Evolutionary conservation across 73 alveolate genomes (phyloP).

Genomic region (Symbiodinium pilosum): DNA sequence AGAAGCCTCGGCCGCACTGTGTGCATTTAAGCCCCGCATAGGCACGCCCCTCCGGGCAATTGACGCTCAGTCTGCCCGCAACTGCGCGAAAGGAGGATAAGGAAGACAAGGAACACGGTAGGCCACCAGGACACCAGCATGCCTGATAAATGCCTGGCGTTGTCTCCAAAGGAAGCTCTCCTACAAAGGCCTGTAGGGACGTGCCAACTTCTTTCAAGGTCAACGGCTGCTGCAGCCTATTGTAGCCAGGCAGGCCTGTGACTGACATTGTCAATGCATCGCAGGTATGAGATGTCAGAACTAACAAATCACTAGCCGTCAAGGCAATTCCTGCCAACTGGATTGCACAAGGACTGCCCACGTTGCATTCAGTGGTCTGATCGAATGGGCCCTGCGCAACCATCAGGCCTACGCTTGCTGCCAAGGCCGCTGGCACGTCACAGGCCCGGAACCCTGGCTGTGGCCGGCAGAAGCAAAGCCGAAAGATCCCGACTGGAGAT

Average conservation of each 20-base stretch:
- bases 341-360: neutral
- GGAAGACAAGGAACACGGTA: neutral
- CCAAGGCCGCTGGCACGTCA: neutral
- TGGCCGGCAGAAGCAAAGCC: slow-evolving; percentile 8
- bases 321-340: neutral
- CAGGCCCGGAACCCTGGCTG: neutral
- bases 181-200: neutral
- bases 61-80: slow-evolving; percentile 16
- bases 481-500: neutral
- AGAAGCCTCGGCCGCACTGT: neutral
- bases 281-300: neutral
- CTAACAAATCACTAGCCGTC: neutral
- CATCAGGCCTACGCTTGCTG: neutral
- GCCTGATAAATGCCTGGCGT: neutral
- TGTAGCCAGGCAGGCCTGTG: slow-evolving; percentile 2
- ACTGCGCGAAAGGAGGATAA: neutral
- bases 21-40: neutral
- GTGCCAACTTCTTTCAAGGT: neutral
- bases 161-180: neutral
- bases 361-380: neutral
- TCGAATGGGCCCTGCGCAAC: neutral
- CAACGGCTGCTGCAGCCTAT: slow-evolving; percentile 1
- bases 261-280: neutral
- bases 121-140: slow-evolving; percentile 28
- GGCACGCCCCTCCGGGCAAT: slow-evolving; percentile 6